Conservation (phyloP, 192 early-diverging fungal species). For the Coemansia sp. region DNA sequence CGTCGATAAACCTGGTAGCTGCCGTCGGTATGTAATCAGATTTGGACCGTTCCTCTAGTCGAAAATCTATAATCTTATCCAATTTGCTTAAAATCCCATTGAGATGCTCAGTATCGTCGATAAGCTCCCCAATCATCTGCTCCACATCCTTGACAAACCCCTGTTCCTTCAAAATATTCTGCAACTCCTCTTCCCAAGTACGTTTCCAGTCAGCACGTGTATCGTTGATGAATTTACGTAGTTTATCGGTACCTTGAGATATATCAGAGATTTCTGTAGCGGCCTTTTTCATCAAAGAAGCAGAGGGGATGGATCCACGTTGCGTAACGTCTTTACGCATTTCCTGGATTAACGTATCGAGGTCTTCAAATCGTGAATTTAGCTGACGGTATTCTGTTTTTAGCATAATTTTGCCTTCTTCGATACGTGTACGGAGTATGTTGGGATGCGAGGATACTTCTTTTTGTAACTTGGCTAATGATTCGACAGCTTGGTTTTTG, state of each 20-base stretch:
- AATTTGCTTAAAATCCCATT: slow-evolving; percentile 62
- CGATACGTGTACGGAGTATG: slow-evolving; percentile 55
- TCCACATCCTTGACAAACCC: slow-evolving; percentile 79
- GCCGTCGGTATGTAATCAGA: slow-evolving; percentile 27
- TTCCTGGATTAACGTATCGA: slow-evolving; percentile 68
- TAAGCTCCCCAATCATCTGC: slow-evolving; percentile 65
- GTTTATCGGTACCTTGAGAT: slow-evolving; percentile 53
- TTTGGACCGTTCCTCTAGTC: slow-evolving; percentile 51
- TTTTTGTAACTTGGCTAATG: slow-evolving; percentile 41
- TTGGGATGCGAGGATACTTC: slow-evolving; percentile 48
- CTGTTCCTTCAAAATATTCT: slow-evolving; percentile 79
- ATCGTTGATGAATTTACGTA: slow-evolving; percentile 61
- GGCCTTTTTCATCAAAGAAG: slow-evolving; percentile 57
- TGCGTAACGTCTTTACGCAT: slow-evolving; percentile 73
- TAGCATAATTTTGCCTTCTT: slow-evolving; percentile 56
- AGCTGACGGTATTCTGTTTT: slow-evolving; percentile 51
- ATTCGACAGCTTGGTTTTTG: slow-evolving; percentile 13
- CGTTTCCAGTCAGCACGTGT: slow-evolving; percentile 75
- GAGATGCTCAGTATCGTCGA: slow-evolving; percentile 64
- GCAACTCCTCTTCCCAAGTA: slow-evolving; percentile 82
- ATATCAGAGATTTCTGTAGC: slow-evolving; percentile 57
- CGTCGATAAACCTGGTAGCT: slow-evolving; percentile 51
- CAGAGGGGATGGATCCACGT: slow-evolving; percentile 63
- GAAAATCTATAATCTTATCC: slow-evolving; percentile 61
- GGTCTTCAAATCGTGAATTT: slow-evolving; percentile 62